phyloP scores from a whole-genome alignment of 2,329 filamentous ascomycete species.

The Colletotrichum magnum region DNA sequence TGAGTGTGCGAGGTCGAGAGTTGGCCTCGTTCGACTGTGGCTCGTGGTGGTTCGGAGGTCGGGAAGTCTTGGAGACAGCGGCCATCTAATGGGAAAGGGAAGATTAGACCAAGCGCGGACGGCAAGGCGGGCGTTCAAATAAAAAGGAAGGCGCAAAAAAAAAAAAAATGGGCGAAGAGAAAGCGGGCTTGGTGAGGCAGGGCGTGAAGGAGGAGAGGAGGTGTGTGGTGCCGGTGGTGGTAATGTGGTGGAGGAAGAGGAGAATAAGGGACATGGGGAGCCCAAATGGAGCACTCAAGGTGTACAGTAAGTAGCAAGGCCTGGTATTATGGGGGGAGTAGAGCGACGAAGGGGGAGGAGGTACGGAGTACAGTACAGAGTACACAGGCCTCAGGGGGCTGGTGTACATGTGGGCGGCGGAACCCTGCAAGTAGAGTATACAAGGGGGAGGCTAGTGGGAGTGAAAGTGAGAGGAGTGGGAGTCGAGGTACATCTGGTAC shows the following conservation, averaged over 20 bases:
- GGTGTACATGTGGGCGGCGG: conserved; percentile 28
- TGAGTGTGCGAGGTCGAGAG: conserved; percentile 29
- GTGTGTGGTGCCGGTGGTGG: conserved; percentile 30
- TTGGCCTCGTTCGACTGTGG: conserved; percentile 38
- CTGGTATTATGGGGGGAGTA: conserved; percentile 17
- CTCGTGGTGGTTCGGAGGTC: conserved; percentile 39
- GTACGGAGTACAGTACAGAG: conserved; percentile 28
- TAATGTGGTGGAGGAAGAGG: conserved; percentile 33
- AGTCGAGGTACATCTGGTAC: conserved; percentile 16
- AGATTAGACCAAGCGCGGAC: conserved; percentile 25
- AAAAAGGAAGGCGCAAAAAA: conserved; percentile 38
- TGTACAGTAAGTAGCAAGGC: background rate
- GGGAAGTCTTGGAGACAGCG: conserved; percentile 40
- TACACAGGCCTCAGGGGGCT: conserved; percentile 38
- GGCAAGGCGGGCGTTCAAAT: conserved; percentile 39
- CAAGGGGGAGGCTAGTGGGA: conserved; percentile 31
- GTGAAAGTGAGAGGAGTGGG: conserved; percentile 16
- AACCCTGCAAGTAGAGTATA: conserved; percentile 39
- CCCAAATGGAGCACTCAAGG: conserved; percentile 19
- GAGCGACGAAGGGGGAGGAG: background rate
- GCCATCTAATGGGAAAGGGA: conserved; percentile 40
- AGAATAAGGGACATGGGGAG: conserved; percentile 38
- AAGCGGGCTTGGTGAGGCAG: conserved; percentile 41
- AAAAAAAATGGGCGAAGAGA: conserved; percentile 34
- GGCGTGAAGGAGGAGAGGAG: conserved; percentile 39